Conservation (phyloP, 2,329 filamentous ascomycete species). For the Calonectria ilicicola region DNA sequence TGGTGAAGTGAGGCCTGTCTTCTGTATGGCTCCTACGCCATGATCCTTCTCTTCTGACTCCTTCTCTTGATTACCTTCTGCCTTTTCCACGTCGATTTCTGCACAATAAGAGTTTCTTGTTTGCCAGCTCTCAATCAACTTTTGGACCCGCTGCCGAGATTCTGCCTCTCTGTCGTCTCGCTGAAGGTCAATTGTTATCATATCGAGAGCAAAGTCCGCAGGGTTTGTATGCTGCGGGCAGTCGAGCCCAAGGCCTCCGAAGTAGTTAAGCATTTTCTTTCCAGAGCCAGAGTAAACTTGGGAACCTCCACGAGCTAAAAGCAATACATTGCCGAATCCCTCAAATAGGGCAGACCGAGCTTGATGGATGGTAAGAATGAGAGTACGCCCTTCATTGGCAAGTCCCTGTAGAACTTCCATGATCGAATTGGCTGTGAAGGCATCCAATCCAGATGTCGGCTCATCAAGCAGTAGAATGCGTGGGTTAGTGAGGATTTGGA, state of each 20-base stretch:
- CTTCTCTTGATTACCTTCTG: conserved; percentile 21
- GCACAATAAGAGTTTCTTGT: conserved; percentile 20
- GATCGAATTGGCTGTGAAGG: conserved; percentile 82
- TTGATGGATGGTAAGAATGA: conserved; percentile 84
- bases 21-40: not conserved
- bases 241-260: conserved; percentile 68
- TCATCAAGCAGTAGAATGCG: conserved; percentile 80
- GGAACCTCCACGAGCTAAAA: conserved; percentile 77
- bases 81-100: conserved; percentile 43
- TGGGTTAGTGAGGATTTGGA: conserved; percentile 82
- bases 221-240: conserved; percentile 80
- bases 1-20: conserved; percentile 36
- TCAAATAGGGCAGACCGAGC: conserved; percentile 79
- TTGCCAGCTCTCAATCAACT: conserved; percentile 71
- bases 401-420: conserved; percentile 79
- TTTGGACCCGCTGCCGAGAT: conserved; percentile 71
- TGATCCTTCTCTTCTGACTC: not conserved
- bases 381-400: conserved; percentile 78
- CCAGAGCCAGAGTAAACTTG: conserved; percentile 76
- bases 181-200: conserved; percentile 82
- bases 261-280: conserved; percentile 73
- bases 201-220: conserved; percentile 81
- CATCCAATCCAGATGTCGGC: conserved; percentile 81
- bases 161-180: conserved; percentile 71
- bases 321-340: conserved; percentile 77